Evolutionary conservation across 2,329 filamentous ascomycete genomes (phyloP).

Genomic region (Penicillium corylophilum): DNA sequence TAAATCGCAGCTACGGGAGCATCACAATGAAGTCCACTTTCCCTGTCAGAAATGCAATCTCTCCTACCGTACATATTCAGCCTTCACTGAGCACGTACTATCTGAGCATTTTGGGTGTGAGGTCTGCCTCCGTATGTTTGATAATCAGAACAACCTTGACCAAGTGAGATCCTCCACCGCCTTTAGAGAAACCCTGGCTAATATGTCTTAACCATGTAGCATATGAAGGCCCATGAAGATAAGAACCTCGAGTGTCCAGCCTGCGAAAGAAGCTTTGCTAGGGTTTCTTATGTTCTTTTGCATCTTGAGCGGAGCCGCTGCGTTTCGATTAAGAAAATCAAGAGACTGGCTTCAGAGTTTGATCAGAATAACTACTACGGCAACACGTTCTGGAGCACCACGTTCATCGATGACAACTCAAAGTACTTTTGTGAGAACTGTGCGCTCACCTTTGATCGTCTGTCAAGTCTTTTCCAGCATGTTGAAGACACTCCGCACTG

Average conservation of each 20-base stretch:
- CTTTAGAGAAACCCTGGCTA: background rate
- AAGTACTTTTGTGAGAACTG: background rate
- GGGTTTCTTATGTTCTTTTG: background rate
- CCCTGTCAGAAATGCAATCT: background rate
- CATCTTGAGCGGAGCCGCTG: background rate
- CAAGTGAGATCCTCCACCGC: background rate
- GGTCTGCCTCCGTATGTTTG: background rate
- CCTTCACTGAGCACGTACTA: background rate
- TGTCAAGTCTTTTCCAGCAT: background rate
- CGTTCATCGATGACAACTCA: background rate
- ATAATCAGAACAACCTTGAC: background rate
- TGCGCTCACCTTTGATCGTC: background rate
- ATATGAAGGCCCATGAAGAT: background rate
- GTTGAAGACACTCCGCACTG: background rate
- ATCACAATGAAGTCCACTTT: background rate
- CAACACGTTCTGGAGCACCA: too few species aligned
- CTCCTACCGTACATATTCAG: background rate
- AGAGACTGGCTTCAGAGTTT: background rate
- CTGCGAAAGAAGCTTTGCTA: background rate
- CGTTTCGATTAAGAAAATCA: background rate
- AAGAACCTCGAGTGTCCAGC: background rate
- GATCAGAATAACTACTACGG: accelerated
- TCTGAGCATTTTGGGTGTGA: background rate
- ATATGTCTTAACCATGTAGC: background rate
- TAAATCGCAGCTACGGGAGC: background rate